Conservation (phyloP, 805 yeast genomes). For the Yamadazyma ubonensis region DNA sequence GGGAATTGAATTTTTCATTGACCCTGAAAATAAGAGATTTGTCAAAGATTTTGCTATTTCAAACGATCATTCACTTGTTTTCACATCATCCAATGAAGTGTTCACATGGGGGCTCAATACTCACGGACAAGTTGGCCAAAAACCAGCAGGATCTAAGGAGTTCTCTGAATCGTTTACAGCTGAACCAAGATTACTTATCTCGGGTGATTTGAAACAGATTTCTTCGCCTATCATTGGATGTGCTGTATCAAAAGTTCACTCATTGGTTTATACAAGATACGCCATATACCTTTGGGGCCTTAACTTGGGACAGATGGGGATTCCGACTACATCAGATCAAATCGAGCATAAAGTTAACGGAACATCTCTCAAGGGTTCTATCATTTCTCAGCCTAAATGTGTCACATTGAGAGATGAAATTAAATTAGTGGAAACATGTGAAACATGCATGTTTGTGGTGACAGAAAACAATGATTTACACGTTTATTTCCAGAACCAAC, state of each 20-base stretch:
- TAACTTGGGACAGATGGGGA: conserved; percentile 80
- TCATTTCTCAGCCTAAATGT: conserved; percentile 39
- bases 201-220: conserved; percentile 44
- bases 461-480: conserved; percentile 59
- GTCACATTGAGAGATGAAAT: conserved; percentile 50
- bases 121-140: conserved; percentile 61
- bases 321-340: conserved; percentile 15
- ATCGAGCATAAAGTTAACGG: conserved; percentile 29
- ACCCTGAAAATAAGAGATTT: conserved; percentile 17
- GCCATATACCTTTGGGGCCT: conserved; percentile 71
- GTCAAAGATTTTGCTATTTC: conserved; percentile 47
- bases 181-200: conserved; percentile 39
- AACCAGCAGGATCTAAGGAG: conserved; percentile 18
- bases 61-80: conserved; percentile 64
- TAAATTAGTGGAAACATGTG: conserved; percentile 60
- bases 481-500: conserved; percentile 56
- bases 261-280: conserved; percentile 53
- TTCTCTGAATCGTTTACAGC: conserved; percentile 30
- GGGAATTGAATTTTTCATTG: conserved; percentile 38
- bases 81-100: conserved; percentile 52
- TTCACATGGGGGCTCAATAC: conserved; percentile 80
- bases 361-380: conserved; percentile 34
- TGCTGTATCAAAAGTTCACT: conserved; percentile 67
- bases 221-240: conserved; percentile 38
- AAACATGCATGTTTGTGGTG: conserved; percentile 66